These are phyloP conservation scores for Umbellularia californica DNA, from an alignment of 164 flowering plant species.

Conservation along the genomic window DNA sequence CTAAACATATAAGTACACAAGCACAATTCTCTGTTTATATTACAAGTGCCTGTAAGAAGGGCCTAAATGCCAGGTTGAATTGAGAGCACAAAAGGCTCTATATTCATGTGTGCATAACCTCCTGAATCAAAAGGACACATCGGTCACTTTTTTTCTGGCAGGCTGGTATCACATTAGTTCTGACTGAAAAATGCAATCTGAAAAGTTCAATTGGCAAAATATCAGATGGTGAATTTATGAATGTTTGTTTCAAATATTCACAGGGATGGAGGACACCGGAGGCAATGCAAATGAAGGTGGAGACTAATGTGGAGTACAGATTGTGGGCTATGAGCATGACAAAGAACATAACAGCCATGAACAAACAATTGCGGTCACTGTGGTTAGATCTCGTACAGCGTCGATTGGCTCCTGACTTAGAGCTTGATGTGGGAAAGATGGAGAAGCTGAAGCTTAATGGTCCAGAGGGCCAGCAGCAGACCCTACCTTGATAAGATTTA, in stretches of 20 bases:
- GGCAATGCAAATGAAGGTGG: constrained; percentile 47
- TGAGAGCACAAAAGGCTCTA: neutral
- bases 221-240: too few species aligned
- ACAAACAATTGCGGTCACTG: constrained; percentile 40
- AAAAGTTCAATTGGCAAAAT: too few species aligned
- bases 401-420: constrained; percentile 21
- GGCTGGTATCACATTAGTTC: neutral
- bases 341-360: constrained; percentile 50
- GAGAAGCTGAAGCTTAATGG: constrained; percentile 24
- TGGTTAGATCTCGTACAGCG: constrained; percentile 39
- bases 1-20: neutral
- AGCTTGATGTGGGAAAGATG: constrained; percentile 13
- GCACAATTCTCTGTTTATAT: neutral
- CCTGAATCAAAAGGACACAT: neutral
- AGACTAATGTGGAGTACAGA: constrained; percentile 32
- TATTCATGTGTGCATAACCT: too few species aligned
- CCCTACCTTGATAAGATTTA: neutral
- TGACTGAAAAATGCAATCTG: neutral
- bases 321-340: constrained; percentile 49
- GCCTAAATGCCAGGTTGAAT: neutral
- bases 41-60: neutral
- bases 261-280: constrained; percentile 35
- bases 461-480: constrained; percentile 9
- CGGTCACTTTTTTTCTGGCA: neutral
- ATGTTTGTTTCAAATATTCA: neutral